These are phyloP conservation scores for Dalbergia oliveri DNA, from an alignment of 306 rosid genomes.

Conservation along the genomic window DNA sequence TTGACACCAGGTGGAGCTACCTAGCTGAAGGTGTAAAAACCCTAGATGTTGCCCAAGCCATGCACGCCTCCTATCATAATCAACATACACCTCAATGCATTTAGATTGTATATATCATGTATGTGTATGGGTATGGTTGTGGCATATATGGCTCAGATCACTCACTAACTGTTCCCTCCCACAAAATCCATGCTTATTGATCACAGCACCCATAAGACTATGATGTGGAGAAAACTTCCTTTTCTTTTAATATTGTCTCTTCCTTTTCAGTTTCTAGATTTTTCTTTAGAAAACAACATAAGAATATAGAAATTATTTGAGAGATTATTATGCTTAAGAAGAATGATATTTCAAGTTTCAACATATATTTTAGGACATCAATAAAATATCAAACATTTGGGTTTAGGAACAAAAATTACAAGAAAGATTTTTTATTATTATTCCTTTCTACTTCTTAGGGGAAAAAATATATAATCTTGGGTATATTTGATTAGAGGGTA, in stretches of 20 bases:
- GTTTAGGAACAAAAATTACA: no score
- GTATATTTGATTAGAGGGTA: no score
- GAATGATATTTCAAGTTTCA: no score
- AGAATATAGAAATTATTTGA: slow-evolving; percentile 6
- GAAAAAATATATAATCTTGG: no score
- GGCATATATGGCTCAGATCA: not conserved
- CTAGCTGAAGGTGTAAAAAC: slow-evolving; percentile 29
- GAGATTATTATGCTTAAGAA: not conserved
- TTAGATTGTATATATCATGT: not conserved
- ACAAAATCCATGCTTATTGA: not conserved
- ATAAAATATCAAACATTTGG: no score
- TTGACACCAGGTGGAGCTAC: slow-evolving; percentile 31
- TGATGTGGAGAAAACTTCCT: slow-evolving; percentile 28
- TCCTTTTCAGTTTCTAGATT: slow-evolving; percentile 1
- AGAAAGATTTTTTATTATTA: no score
- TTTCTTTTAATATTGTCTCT: slow-evolving; percentile 15
- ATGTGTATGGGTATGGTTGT: not conserved
- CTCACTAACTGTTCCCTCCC: slow-evolving; percentile 15
- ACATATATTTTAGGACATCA: no score
- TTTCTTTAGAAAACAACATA: not conserved
- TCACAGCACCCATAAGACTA: slow-evolving; percentile 23
- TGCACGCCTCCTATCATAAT: not conserved
- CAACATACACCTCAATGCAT: not conserved
- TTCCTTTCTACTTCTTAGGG: no score
- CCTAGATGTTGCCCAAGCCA: slow-evolving; percentile 29